A percentile compares a stretch with the other conserved stretches of the same genome.
Evolutionary conservation across 2,329 filamentous ascomycete species (phyloP).

Genomic region (Truncatella angustata): DNA sequence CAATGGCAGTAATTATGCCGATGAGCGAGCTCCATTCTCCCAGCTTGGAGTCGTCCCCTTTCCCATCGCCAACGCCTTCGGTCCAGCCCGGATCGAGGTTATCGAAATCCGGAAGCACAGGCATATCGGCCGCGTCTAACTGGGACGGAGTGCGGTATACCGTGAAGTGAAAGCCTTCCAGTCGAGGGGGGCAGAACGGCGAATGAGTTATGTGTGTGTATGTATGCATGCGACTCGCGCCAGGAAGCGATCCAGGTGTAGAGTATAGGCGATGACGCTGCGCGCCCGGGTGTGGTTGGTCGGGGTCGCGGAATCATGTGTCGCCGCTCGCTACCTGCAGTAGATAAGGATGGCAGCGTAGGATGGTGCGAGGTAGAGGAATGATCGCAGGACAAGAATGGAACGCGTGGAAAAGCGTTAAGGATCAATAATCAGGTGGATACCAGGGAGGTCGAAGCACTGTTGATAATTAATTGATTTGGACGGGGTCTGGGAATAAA

Average conservation of each 20-base stretch:
- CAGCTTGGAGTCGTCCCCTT: slow-evolving; percentile 45
- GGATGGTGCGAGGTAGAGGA: not conserved
- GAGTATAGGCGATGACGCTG: slow-evolving; percentile 4
- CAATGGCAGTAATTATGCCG: slow-evolving; percentile 88
- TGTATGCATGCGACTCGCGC: too few species aligned
- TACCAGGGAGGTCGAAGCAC: not conserved
- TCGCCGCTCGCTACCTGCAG: not conserved
- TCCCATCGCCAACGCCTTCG: slow-evolving; percentile 19
- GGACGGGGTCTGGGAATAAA: not conserved
- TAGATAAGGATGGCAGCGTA: not conserved
- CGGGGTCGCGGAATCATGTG: slow-evolving; percentile 7
- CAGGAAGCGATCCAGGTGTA: too few species aligned
- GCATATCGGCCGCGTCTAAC: too few species aligned
- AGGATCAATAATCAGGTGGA: not conserved
- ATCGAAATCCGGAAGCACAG: slow-evolving; percentile 12
- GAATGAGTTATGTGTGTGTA: too few species aligned
- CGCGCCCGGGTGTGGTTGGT: not conserved
- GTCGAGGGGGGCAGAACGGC: too few species aligned
- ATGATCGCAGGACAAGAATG: not conserved
- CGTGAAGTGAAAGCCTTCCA: too few species aligned
- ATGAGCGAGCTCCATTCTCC: slow-evolving; percentile 89
- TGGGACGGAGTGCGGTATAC: too few species aligned
- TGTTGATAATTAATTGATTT: not conserved
- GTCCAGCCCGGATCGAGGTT: slow-evolving; percentile 14
- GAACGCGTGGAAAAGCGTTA: not conserved